Evolutionary conservation across 345 rosid species (phyloP).

Genomic region (Eucalyptus virginea): DNA sequence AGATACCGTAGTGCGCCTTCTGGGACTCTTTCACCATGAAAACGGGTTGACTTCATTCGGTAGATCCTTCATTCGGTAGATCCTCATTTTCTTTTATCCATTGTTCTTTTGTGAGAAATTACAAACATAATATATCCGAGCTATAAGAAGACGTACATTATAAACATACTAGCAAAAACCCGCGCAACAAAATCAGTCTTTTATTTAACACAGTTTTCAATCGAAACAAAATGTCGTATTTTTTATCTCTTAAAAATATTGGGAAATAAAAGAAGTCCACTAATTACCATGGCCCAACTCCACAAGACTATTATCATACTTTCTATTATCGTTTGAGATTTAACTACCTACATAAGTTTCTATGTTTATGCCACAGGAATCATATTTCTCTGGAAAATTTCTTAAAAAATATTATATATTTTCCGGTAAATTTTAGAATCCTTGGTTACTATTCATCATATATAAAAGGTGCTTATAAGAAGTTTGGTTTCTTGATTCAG

Average conservation of each 20-base stretch:
- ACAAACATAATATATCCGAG: background rate
- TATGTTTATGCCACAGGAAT: background rate
- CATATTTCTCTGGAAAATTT: background rate
- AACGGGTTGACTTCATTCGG: background rate
- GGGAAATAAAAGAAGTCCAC: background rate
- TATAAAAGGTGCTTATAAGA: fast-evolving
- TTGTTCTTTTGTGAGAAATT: background rate
- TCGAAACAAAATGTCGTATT: background rate
- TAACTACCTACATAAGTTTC: background rate
- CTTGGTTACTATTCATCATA: too few relatives aligned
- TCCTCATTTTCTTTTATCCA: background rate
- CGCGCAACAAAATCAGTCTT: background rate
- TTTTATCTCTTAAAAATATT: too few relatives aligned
- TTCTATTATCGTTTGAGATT: background rate
- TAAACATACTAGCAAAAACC: background rate
- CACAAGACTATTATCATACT: background rate
- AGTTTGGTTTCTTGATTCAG: too few relatives aligned
- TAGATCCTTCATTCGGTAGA: background rate
- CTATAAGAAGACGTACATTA: background rate
- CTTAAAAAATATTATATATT: too few relatives aligned
- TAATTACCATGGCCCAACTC: background rate
- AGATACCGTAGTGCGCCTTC: background rate
- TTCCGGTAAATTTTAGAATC: too few relatives aligned
- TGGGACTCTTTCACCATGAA: background rate
- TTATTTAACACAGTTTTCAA: background rate